Evolutionary conservation across 2,329 filamentous ascomycete genomes (phyloP), one percentile per base, ranked within the genome.

Genomic region (Alternaria viburni): DNA sequence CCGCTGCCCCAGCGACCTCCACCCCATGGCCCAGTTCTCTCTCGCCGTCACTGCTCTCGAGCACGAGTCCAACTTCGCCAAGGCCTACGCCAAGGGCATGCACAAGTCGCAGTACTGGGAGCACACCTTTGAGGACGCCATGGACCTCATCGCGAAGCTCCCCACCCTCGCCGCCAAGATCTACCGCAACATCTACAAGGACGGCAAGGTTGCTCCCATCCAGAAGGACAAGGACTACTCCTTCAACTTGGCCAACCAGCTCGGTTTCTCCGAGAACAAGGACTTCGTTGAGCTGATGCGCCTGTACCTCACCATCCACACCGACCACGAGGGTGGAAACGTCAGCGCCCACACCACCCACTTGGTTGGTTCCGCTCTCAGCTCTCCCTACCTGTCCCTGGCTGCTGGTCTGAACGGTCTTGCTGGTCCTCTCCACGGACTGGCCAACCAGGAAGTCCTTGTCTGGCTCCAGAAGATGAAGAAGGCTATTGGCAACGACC

Each of bases 101-200:
- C 96, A 95, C 90, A 99, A 99, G 92, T 93, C 94, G 84, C 93
- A 98, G 77, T 99, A 99, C 92, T 99, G 96, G 96, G 90, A 91
- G 84, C 94, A 98, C 89, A 97, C 94, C 76, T 99, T 96, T 79
- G 96, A 99, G 89, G 96, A 99, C 86, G 96, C 94, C 68, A 98
- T 99, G 95, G 95, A 99, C 86, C 88, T 99, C 82, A 99, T 99
- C 82, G 96, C 96, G 81, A 98, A 98, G 91, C 92, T 99, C 77
- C 96, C 96, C 81, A 97, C 93, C 82, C 97, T 99, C 79, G 96
- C 96, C 70, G 87, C 96, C 69, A 93, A 93, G 86, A 99, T 99
- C 89, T 99, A 99, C 91, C 96, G 97, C 87, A 99, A 99, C 84
- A 91, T 98, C 83, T 99, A 97, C 93, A 97, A 98, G 90, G 96